Base-by-base conservation (phyloP, 345 rosid genomes). In the Hypericum androsaemum region DNA sequence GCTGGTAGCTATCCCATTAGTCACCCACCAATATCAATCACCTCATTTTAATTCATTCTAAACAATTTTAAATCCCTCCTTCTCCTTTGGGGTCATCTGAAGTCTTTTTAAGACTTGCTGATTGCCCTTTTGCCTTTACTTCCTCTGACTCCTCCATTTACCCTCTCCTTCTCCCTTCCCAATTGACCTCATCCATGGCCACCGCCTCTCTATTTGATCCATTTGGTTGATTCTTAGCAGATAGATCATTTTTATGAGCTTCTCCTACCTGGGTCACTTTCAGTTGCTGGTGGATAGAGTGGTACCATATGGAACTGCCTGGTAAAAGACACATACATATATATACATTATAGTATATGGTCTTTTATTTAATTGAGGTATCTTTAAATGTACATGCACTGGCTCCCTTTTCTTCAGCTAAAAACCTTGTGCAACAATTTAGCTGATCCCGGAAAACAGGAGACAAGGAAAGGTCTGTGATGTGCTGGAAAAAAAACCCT, bases 341-440 rank as follows among this genome's bases (percentile, higher is more conserved):
- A 8, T 4, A 32, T 47, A 47, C n/a, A 36, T 1, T 9, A 15
- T n/a, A 7, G 0, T 17, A 36, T 7, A 15, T 32, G 6, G 2
- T 22, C 4, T 22, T 22, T 22, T 22, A 22, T 22, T 22, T 22
- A 22, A 4, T 22, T 22, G 45, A 6, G 5, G 11, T 49, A 39
- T n/a, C 45, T 56, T 32, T 56, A 50, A 45, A 67, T 68, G 67
- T 56, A 49, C 59, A 48, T 50, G 64, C 58, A 74, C 70, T 22
- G 32, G 74, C 73, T 70, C 65, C 71, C 76, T 60, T 71, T 69
- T 64, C 49, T 62, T 59, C 71, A 60, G 49, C 58, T 59, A 51
- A 14, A 75, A 74, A 61, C 59, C 77, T 78, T 81, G 54, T 63
- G 73, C 84, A 74, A 57, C 84, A 78, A 81, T 81, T 57, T 50